These are phyloP conservation scores for Saccharomycopsis vini DNA, from an alignment of 805 yeast species.

Conservation along the genomic window DNA sequence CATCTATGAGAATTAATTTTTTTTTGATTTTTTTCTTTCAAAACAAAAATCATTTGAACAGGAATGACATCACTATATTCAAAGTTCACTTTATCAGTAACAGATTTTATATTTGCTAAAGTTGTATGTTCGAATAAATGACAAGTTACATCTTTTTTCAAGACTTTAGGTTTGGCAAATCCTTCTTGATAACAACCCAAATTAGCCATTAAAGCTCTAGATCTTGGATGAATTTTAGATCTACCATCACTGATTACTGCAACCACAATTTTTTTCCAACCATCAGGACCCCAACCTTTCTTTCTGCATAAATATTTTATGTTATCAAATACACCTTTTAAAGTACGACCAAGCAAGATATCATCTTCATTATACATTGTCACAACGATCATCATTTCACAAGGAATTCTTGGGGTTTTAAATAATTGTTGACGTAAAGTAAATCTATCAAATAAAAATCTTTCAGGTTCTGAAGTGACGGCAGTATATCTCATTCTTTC, in stretches of 20 bases:
- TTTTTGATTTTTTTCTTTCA: conserved; percentile 55
- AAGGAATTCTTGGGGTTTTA: conserved; percentile 38
- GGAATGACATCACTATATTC: conserved; percentile 48
- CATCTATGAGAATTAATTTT: conserved; percentile 62
- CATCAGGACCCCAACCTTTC: conserved; percentile 51
- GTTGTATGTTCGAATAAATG: conserved; percentile 63
- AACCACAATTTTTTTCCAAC: conserved; percentile 54
- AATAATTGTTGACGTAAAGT: conserved; percentile 48
- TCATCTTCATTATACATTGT: conserved; percentile 67
- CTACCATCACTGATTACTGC: conserved; percentile 58
- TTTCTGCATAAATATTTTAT: conserved; percentile 49
- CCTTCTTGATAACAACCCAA: conserved; percentile 63
- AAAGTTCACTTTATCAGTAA: conserved; percentile 42
- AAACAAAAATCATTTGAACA: conserved; percentile 50
- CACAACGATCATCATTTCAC: conserved; percentile 52
- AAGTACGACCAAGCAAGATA: conserved; percentile 47
- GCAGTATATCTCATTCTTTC: conserved; percentile 36
- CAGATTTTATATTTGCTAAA: conserved; percentile 38
- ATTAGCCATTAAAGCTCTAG: conserved; percentile 55
- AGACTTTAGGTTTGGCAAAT: conserved; percentile 49
- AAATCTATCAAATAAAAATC: conserved; percentile 47
- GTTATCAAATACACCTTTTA: conserved; percentile 57
- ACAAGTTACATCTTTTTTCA: conserved; percentile 52
- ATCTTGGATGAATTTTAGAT: conserved; percentile 53
- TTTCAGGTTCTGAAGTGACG: conserved; percentile 63